Evolutionary conservation across 345 rosid species (phyloP).

Genomic region (Lumnitzera littorea): DNA sequence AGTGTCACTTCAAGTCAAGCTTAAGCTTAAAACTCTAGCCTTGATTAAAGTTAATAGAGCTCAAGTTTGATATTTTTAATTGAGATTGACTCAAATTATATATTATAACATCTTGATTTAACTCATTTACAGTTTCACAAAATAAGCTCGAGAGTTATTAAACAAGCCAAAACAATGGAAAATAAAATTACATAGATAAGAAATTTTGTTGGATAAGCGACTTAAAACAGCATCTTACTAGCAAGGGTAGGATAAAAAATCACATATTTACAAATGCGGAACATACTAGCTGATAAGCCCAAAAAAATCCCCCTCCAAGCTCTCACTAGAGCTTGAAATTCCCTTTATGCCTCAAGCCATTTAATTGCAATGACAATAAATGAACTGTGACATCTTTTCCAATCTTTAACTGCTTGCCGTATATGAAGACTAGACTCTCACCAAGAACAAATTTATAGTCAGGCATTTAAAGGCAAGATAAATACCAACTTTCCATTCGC

Average conservation of each 20-base stretch:
- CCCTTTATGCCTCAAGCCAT: conserved; percentile 82
- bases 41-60: too few relatives aligned
- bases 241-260: neutral
- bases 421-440: conserved; percentile 64
- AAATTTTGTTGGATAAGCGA: neutral
- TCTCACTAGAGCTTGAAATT: conserved; percentile 74
- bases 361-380: conserved; percentile 58
- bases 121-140: too few relatives aligned
- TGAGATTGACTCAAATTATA: too few relatives aligned
- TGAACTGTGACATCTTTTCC: conserved; percentile 46
- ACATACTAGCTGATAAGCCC: conserved; percentile 31
- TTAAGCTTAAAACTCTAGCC: too few relatives aligned
- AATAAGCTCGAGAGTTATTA: too few relatives aligned
- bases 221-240: neutral
- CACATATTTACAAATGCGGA: conserved; percentile 5
- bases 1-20: too few relatives aligned
- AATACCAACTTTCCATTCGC: conserved; percentile 47
- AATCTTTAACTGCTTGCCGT: conserved; percentile 53
- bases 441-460: conserved; percentile 56
- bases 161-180: too few relatives aligned
- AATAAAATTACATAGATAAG: too few relatives aligned
- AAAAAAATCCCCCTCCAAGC: conserved; percentile 66
- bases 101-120: too few relatives aligned
- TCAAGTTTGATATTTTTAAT: too few relatives aligned
- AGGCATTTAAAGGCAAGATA: conserved; percentile 56